phyloP scores from a whole-genome alignment of 2,329 filamentous ascomycete species.

The Thielaviopsis ethacetica region DNA sequence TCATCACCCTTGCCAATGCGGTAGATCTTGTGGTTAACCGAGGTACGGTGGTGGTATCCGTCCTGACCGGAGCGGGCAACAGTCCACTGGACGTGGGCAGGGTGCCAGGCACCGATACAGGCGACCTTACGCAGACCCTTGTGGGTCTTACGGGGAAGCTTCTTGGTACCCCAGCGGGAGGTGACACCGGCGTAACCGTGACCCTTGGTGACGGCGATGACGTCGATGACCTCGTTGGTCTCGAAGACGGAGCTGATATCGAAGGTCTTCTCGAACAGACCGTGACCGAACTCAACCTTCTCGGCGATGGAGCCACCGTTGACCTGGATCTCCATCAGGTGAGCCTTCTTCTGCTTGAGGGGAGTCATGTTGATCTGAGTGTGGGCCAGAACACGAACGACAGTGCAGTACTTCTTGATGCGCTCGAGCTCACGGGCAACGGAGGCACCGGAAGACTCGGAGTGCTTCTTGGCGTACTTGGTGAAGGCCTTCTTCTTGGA shows the following conservation, averaged over 20 bases:
- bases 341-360: slow-evolving; percentile 99
- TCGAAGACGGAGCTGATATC: slow-evolving; percentile 90
- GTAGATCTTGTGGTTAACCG: slow-evolving; percentile 99
- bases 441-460: slow-evolving; percentile 75
- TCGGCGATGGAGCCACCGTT: slow-evolving; percentile 92
- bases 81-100: slow-evolving; percentile 99
- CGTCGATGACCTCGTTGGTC: slow-evolving; percentile 98
- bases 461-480: slow-evolving; percentile 99
- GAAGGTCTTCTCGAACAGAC: slow-evolving; percentile 98
- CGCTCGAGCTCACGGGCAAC: slow-evolving; percentile 97
- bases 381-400: slow-evolving; percentile 97
- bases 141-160: slow-evolving; percentile 99
- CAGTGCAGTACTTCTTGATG: slow-evolving; percentile 99
- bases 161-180: slow-evolving; percentile 98
- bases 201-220: slow-evolving; percentile 99
- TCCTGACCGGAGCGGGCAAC: slow-evolving; percentile 99
- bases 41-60: slow-evolving; percentile 99
- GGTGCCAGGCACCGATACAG: slow-evolving; percentile 99
- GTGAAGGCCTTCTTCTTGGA: slow-evolving; percentile 99
- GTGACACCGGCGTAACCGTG: slow-evolving; percentile 98
- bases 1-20: slow-evolving; percentile 86
- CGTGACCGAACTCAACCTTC: slow-evolving; percentile 92
- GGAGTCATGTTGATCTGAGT: slow-evolving; percentile 98
- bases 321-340: slow-evolving; percentile 99
- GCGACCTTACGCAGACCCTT: slow-evolving; percentile 99